These are phyloP conservation scores for Phytophthora idaei DNA, from an alignment of 352 stramenopile genomes.

Conservation along the genomic window DNA sequence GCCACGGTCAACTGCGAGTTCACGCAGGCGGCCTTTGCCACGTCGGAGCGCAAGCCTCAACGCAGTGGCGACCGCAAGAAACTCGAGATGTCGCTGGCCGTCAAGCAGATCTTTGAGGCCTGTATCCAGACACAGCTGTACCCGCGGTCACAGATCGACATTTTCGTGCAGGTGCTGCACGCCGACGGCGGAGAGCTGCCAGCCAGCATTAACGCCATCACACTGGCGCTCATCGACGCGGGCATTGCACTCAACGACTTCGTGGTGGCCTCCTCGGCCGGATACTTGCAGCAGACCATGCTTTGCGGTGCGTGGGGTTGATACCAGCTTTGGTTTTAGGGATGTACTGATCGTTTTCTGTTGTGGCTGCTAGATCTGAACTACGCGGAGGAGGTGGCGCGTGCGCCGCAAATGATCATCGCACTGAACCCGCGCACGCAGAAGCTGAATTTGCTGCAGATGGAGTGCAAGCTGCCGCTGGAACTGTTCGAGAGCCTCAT, in stretches of 20 bases:
- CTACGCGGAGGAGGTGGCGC: constrained; percentile 88
- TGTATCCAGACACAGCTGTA: constrained; percentile 92
- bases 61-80: constrained; percentile 87
- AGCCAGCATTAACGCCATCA: constrained; percentile 91
- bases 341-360: constrained; percentile 5
- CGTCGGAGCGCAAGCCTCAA: constrained; percentile 81
- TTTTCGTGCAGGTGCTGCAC: constrained; percentile 93
- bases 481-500: constrained; percentile 91
- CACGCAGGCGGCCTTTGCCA: constrained; percentile 88
- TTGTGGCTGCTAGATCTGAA: constrained; percentile 77
- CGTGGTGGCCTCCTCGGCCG: constrained; percentile 88
- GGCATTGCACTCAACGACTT: constrained; percentile 93
- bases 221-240: constrained; percentile 90
- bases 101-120: constrained; percentile 93
- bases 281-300: constrained; percentile 90
- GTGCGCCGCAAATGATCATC: constrained; percentile 86
- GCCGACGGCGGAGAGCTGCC: constrained; percentile 89
- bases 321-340: background rate
- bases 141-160: constrained; percentile 92
- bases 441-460: constrained; percentile 89
- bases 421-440: constrained; percentile 89
- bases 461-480: constrained; percentile 90
- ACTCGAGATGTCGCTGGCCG: constrained; percentile 85
- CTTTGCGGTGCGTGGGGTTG: constrained; percentile 63
- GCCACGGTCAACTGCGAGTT: constrained; percentile 86